Conservation (phyloP, 176 grass and related monocot species). For the Oryza nivara region DNA sequence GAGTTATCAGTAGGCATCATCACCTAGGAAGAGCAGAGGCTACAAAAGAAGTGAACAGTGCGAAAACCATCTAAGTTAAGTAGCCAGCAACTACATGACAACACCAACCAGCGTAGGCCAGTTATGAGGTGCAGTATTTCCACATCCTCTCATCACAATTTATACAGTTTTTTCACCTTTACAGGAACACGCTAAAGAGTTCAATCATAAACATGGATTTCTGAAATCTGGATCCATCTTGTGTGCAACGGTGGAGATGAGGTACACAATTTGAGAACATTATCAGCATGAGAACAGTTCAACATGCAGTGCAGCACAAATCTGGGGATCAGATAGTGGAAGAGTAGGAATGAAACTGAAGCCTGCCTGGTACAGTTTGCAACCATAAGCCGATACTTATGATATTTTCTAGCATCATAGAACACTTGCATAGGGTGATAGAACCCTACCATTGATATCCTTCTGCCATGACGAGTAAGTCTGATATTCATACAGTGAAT, state of each 20-base stretch:
- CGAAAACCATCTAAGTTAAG: not conserved
- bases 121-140: not conserved
- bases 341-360: not conserved
- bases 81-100: not conserved
- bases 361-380: not conserved
- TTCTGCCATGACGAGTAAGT: not conserved
- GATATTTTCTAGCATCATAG: not conserved
- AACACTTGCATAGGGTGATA: not conserved
- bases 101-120: not conserved
- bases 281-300: not conserved
- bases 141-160: not conserved
- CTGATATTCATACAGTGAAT: conserved; percentile 6
- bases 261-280: conserved; percentile 22
- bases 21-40: not conserved
- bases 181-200: not conserved
- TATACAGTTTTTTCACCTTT: conserved; percentile 22
- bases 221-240: not conserved
- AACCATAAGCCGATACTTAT: not conserved
- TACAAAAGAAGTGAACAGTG: conserved; percentile 24
- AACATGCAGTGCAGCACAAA: not conserved
- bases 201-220: conserved; percentile 3
- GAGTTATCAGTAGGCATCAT: not conserved
- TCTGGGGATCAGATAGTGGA: conserved; percentile 6
- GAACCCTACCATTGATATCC: not conserved
- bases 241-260: not conserved